These are phyloP conservation scores for Copromyces sp. DNA, from an alignment of 495 filamentous ascomycete species.

Conservation along the genomic window DNA sequence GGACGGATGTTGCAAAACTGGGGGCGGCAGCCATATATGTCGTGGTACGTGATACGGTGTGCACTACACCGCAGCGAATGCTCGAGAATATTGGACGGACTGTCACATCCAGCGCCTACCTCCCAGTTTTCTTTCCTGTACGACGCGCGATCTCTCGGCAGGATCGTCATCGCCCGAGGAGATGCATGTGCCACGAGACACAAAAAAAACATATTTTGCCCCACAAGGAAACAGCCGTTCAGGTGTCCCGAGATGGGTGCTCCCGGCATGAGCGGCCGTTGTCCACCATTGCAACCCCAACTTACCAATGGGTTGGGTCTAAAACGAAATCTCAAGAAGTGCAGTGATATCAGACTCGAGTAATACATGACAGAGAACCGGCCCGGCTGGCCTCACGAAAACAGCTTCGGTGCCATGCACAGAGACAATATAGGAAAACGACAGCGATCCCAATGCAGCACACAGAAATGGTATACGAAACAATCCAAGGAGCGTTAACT, in stretches of 20 bases:
- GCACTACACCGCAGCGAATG: neutral
- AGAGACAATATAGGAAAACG: neutral
- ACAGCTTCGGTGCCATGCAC: neutral
- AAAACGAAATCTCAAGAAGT: neutral
- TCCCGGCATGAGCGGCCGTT: neutral
- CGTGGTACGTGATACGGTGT: neutral
- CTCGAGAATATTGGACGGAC: neutral
- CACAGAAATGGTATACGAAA: neutral
- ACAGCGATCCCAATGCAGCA: neutral
- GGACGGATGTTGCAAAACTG: neutral
- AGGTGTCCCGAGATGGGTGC: neutral
- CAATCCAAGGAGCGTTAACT: neutral
- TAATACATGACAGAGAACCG: neutral
- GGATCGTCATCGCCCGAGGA: neutral
- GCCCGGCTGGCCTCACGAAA: neutral
- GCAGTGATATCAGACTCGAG: neutral
- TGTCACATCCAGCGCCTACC: neutral
- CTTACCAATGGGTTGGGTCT: neutral
- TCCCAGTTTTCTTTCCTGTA: neutral
- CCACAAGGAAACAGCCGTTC: neutral
- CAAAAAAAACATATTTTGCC: neutral
- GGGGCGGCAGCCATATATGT: neutral
- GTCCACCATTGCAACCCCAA: neutral
- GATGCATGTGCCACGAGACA: neutral
- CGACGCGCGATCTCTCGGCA: neutral